Base-by-base conservation (phyloP, 306 rosid genomes). In the Begonia peltatifolia region DNA sequence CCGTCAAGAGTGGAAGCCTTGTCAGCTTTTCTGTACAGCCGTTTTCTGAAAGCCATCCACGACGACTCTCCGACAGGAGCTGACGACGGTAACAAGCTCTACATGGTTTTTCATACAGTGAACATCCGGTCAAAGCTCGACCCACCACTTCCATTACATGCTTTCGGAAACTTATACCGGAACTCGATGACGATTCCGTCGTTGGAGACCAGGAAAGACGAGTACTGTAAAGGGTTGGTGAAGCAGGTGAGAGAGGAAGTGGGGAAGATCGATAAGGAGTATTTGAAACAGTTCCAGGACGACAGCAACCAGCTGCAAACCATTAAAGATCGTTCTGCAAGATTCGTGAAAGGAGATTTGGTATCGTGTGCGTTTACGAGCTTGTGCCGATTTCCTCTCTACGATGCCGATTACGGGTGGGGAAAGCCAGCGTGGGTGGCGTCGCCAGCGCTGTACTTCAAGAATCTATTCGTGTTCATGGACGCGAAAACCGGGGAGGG, bases 1-100 rank as follows among this genome's bases (percentile, higher is more conserved):
- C 76, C 82, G 4, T 75, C 83, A 0, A 61, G 90, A n/a, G 71
- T 79, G 4, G 83, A 79, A 46, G 86, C 70, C 14, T 44, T 79
- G 9, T 79, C 87, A 1, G 59, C 77, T 13, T 83, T 83, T 69
- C 68, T 83, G 55, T 76, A 80, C 74, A 59, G 57, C 35, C 83
- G 83, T 10, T 71, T 73, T 42, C 63, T 68, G 50, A 79, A 66
- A 0, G 62, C 63, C 1, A 71, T 68, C 0, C 58, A 47, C 12
- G 64, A 50, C 1, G 42, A 48, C 10, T 41, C 42, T 9, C 38
- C 38, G 3, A 7, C 38, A 30, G 71, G 16, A 55, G 50, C 50
- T 67, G 48, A 44, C 48, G 14, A 44, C 14, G 10, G 12, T 17
- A 15, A 50, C 53, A 50, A 50, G 60, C n/a, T 54, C 9, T 44